Evolutionary conservation across 163 green algal genomes (phyloP).

Genomic region (Chloroidium sp.): DNA sequence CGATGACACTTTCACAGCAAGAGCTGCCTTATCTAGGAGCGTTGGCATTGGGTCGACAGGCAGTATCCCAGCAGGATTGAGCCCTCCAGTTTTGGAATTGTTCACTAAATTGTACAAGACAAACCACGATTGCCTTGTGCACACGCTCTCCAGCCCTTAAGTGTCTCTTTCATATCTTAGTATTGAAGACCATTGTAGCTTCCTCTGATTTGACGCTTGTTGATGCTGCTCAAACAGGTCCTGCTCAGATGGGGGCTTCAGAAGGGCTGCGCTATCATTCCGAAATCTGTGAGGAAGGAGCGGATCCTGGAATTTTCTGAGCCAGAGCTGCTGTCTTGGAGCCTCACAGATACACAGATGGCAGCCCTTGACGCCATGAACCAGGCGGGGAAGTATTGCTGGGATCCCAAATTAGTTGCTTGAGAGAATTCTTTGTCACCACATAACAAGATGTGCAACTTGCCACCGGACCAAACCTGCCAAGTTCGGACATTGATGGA

Average conservation of each 20-base stretch:
- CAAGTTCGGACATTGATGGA: too few species aligned
- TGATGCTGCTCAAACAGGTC: slow-evolving; percentile 17
- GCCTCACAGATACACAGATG: slow-evolving; percentile 20
- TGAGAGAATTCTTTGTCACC: not conserved
- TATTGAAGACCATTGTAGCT: too few species aligned
- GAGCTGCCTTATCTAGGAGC: too few species aligned
- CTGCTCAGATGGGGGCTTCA: slow-evolving; percentile 58
- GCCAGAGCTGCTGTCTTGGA: slow-evolving; percentile 21
- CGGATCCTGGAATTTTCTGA: slow-evolving; percentile 29
- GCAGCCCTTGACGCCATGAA: slow-evolving; percentile 28
- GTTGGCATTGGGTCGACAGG: too few species aligned
- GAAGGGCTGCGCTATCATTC: slow-evolving; percentile 55
- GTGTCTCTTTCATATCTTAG: too few species aligned
- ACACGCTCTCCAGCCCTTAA: too few species aligned
- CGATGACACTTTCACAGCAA: too few species aligned
- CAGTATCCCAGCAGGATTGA: not conserved
- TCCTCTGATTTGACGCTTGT: too few species aligned
- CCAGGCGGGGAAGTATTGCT: slow-evolving; percentile 52
- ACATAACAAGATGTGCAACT: not conserved
- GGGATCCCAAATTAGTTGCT: slow-evolving; percentile 35
- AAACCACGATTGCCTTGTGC: not conserved
- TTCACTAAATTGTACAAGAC: not conserved
- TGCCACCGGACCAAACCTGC: not conserved
- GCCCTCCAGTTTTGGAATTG: not conserved
- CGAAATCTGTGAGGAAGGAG: slow-evolving; percentile 46